A percentile compares a stretch with the other conserved stretches of the same genome.
Evolutionary conservation across 139 green algal species (phyloP).

Genomic region (Chlorella sorokiniana): DNA sequence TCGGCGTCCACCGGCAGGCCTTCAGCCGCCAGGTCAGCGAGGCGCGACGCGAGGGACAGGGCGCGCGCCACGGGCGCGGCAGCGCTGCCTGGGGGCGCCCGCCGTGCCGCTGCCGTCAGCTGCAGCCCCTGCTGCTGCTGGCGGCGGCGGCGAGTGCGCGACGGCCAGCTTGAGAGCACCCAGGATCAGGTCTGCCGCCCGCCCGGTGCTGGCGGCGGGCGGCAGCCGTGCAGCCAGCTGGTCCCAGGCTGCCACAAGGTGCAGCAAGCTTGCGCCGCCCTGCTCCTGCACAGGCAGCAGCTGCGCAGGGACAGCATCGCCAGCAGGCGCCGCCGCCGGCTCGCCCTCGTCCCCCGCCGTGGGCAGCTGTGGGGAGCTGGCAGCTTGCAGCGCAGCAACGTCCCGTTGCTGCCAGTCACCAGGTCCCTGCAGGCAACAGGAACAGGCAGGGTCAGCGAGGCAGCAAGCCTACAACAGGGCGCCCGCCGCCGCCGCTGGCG

Average conservation of each 20-base stretch:
- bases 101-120: not conserved
- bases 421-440: not conserved
- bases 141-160: conserved; percentile 1
- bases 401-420: not conserved
- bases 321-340: not conserved
- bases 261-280: conserved; percentile 11
- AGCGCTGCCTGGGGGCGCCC: not conserved
- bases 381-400: not conserved
- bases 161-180: conserved; percentile 68
- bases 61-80: conserved; percentile 13
- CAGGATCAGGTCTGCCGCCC: conserved; percentile 53
- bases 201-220: conserved; percentile 22
- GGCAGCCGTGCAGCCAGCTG: conserved; percentile 41
- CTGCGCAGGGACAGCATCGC: not conserved
- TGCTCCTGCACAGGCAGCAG: not conserved
- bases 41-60: conserved; percentile 61
- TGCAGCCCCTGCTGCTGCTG: conserved; percentile 19
- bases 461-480: not conserved
- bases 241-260: conserved; percentile 42
- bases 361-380: not conserved
- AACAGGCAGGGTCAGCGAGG: not conserved
- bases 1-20: conserved; percentile 81
- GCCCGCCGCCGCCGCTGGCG: not conserved
- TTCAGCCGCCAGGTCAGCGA: conserved; percentile 71
- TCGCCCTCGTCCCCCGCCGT: not conserved